These are phyloP conservation scores for Sherardia arvensis DNA, from an alignment of 257 asterid genomes.

Conservation along the genomic window DNA sequence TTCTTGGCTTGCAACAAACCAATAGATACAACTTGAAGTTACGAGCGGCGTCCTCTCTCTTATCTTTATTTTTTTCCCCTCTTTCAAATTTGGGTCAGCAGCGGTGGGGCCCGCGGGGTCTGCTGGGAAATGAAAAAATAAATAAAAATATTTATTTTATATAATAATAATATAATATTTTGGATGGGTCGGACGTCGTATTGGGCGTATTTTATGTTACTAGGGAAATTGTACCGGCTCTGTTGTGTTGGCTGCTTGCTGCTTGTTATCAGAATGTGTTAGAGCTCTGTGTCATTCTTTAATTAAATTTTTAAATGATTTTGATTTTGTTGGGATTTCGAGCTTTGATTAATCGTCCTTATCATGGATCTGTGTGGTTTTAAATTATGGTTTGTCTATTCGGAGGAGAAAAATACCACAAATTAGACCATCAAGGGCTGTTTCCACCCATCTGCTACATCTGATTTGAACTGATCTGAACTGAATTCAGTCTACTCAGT, in stretches of 20 bases:
- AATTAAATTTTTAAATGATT: too few relatives aligned
- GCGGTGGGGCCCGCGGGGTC: neutral
- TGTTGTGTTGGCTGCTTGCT: conserved; percentile 62
- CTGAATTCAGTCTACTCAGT: too few relatives aligned
- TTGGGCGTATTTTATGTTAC: neutral
- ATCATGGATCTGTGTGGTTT: neutral
- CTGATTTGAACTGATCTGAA: too few relatives aligned
- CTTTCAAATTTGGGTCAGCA: neutral
- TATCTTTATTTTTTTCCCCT: conserved; percentile 9
- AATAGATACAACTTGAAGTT: neutral
- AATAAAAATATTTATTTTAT: too few relatives aligned
- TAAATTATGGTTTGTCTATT: too few relatives aligned
- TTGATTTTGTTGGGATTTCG: conserved; percentile 39
- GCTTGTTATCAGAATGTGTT: conserved; percentile 71
- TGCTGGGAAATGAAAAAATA: neutral
- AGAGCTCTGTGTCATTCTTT: conserved; percentile 56
- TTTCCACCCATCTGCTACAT: too few relatives aligned
- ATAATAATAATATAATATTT: too few relatives aligned
- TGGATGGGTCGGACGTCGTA: neutral
- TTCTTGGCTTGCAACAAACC: conserved; percentile 6
- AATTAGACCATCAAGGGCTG: too few relatives aligned
- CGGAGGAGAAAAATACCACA: too few relatives aligned
- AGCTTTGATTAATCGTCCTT: conserved; percentile 25
- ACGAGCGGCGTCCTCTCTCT: conserved; percentile 30
- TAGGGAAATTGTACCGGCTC: conserved; percentile 21